Base-by-base conservation (phyloP, 495 filamentous ascomycete genomes). In the Podospora fimiseda region DNA sequence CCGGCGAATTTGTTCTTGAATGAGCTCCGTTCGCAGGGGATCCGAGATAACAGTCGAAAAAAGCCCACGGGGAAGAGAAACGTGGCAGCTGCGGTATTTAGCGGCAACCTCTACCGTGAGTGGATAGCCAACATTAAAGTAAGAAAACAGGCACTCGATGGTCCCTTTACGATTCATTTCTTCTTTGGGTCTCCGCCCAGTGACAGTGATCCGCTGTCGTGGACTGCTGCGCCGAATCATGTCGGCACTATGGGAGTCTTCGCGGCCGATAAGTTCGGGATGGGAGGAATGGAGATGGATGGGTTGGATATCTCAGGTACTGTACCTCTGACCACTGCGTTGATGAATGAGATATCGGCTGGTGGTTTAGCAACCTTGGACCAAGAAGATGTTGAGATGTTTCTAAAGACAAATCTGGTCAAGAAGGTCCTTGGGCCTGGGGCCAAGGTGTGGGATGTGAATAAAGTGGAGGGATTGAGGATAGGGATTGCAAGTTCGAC, bases 41-140 rank as follows among this genome's bases (percentile, higher is more conserved):
- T 51, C 22, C 52, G 56, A 16, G 46, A 21, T 18, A 43, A 37
- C 11, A 38, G 51, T 21, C 3, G 16, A 19, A 45, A 42, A 21
- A 19, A 49, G 21, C 23, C 9, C 24, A 6, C 21, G 45, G 43
- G 16, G 38, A 21, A 48, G 43, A 19, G 38, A 21, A 24, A 41
- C 36, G 14, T 24, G 30, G 37, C 9, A 13, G 19, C 47, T 15
- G 60, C 3, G 50, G 50, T 69, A 37, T 63, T 73, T 22, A 53
- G 27, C 6, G 66, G 64, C 16, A 55, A 57, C 36, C 53, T 56
- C 9, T 74, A 79, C 55, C 70, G 67, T 21, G 76, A 87, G 60
- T 88, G 83, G 76, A 71, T 78, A n/a, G 74, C 75, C 51, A 83
- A 81, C 60, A 73, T 88, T 52, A 61, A 64, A 9, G 81, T 81